Evolutionary conservation across 495 filamentous ascomycete genomes (phyloP).

Genomic region (Penicillium crystallinum): DNA sequence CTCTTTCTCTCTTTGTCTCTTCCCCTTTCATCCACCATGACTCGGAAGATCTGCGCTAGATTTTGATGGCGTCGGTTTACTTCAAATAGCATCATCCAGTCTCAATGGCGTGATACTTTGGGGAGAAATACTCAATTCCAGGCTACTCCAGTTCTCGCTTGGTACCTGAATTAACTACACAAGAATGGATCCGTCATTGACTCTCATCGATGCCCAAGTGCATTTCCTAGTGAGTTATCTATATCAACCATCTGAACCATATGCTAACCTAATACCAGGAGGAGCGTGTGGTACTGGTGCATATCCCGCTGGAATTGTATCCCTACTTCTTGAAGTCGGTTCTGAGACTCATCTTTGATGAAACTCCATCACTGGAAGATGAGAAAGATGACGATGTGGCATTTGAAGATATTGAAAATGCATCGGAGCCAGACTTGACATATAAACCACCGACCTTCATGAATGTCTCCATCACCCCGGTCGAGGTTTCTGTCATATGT

Average conservation of each 20-base stretch:
- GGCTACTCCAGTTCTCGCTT: not conserved
- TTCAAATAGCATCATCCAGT: conserved; percentile 5
- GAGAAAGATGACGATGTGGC: conserved; percentile 19
- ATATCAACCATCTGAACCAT: not conserved
- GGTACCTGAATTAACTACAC: not conserved
- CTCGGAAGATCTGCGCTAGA: too few species aligned
- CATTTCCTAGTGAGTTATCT: conserved; percentile 48
- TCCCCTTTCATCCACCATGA: too few species aligned
- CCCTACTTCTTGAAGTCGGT: conserved; percentile 77
- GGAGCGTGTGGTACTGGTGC: conserved; percentile 78
- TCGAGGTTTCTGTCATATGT: conserved; percentile 92
- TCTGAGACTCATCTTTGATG: conserved; percentile 73
- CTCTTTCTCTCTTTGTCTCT: too few species aligned
- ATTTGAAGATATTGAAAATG: conserved; percentile 23
- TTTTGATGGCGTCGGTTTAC: conserved; percentile 3
- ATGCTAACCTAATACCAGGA: conserved; percentile 55
- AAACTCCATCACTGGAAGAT: conserved; percentile 35
- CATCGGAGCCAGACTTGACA: conserved; percentile 25
- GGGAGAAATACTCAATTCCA: conserved; percentile 3
- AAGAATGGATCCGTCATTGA: conserved; percentile 43
- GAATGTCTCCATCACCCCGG: conserved; percentile 87
- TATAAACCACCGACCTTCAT: conserved; percentile 67
- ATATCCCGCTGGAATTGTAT: conserved; percentile 83
- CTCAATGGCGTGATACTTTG: conserved; percentile 19
- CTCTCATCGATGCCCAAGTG: conserved; percentile 50